These are phyloP conservation scores for Xylaria sp. DNA, from an alignment of 2,329 filamentous ascomycete genomes.

Conservation along the genomic window DNA sequence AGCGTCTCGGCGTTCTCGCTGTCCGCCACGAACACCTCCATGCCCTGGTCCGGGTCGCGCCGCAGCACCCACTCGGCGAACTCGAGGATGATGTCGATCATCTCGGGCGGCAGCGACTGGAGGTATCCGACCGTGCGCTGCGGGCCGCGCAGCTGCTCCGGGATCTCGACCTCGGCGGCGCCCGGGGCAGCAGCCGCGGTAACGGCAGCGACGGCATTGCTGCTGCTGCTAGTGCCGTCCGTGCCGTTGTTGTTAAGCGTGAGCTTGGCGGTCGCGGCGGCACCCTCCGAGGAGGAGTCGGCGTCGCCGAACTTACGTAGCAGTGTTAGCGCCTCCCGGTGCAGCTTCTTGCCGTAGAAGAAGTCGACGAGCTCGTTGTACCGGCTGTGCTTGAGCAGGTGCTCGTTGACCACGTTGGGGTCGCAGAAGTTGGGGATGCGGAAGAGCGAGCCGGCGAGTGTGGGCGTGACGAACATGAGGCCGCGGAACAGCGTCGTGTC, in stretches of 20 bases:
- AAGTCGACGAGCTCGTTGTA: conserved; percentile 98
- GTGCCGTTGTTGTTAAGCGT: conserved; percentile 30
- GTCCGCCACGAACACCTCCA: conserved; percentile 92
- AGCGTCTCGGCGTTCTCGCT: conserved; percentile 93
- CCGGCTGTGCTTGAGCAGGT: conserved; percentile 81
- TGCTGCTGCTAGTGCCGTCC: no score
- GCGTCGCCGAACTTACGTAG: conserved; percentile 75
- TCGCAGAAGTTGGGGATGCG: conserved; percentile 97
- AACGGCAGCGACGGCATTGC: no score
- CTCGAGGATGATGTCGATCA: conserved; percentile 88
- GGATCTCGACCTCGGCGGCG: conserved; percentile 36
- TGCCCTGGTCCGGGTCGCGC: conserved; percentile 72
- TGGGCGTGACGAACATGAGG: conserved; percentile 90
- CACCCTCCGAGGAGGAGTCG: conserved; percentile 29
- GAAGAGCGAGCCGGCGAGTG: conserved; percentile 85
- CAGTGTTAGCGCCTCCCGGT: conserved; percentile 82
- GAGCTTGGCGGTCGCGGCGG: conserved; percentile 46
- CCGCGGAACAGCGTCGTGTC: conserved; percentile 94
- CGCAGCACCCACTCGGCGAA: conserved; percentile 87
- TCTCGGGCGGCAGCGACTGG: conserved; percentile 83
- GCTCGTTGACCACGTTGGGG: conserved; percentile 91
- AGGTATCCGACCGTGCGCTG: conserved; percentile 84
- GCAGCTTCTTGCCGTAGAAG: conserved; percentile 91
- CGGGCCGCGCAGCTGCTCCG: conserved; percentile 69
- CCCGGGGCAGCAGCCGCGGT: no score